Conservation (phyloP, 2,329 filamentous ascomycete genomes). For the Microcyclospora pomicola region DNA sequence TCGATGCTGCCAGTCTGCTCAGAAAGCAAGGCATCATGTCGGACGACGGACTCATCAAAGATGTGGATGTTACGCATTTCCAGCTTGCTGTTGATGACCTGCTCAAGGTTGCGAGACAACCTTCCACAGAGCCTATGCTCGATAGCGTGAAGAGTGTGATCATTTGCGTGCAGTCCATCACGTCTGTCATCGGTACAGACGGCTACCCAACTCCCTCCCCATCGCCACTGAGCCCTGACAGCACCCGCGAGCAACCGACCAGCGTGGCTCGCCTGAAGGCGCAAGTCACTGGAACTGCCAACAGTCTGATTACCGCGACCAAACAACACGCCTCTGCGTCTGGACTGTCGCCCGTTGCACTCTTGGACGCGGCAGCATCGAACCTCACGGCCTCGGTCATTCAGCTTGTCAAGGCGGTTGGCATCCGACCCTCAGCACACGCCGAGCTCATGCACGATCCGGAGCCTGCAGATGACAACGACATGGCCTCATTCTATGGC, state of each 20-base stretch:
- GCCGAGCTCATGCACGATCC: conserved; percentile 2
- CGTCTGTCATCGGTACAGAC: conserved; percentile 52
- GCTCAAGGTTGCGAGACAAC: conserved; percentile 58
- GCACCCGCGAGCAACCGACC: conserved; percentile 14
- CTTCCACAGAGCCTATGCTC: conserved; percentile 61
- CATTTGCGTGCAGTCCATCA: conserved; percentile 68
- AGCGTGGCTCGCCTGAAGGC: conserved; percentile 47
- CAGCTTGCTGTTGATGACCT: conserved; percentile 90
- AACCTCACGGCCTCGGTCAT: conserved; percentile 78
- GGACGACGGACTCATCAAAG: conserved; percentile 67
- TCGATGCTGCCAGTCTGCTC: conserved; percentile 52
- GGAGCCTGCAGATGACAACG: no score
- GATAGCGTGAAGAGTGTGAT: conserved; percentile 81
- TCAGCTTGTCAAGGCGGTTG: conserved; percentile 69
- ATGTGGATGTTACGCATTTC: conserved; percentile 87
- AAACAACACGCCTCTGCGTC: conserved; percentile 77
- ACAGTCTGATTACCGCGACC: conserved; percentile 86
- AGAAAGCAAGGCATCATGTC: conserved; percentile 45
- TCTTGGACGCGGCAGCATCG: conserved; percentile 84
- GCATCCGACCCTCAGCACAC: conserved; percentile 44
- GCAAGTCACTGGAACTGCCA: conserved; percentile 81
- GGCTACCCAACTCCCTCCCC: conserved; percentile 20
- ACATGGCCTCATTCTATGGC: not conserved
- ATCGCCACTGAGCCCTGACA: conserved; percentile 13
- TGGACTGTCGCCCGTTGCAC: conserved; percentile 80